Evolutionary conservation across 1,284 basidiomycete species (phyloP), one percentile per base, ranked within the genome.

Genomic region (Entoloma clypeatum): DNA sequence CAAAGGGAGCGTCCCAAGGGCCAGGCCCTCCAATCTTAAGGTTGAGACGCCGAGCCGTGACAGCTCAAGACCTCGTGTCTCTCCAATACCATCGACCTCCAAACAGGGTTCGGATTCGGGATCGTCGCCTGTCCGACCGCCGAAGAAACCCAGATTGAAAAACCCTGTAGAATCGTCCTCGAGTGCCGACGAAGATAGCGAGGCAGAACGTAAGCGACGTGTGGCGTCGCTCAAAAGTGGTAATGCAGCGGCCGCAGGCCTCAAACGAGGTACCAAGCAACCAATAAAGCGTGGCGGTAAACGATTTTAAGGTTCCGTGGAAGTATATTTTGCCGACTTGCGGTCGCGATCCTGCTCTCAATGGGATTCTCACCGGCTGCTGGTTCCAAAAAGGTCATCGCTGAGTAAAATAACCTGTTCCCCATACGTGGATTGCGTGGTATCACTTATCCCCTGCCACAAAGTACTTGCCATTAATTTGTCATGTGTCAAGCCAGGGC

Each of bases 241-340:
- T 34, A 47, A 51, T 39, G 56, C 53, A 22, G 49, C 56, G n/a
- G n/a, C n/a, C 44, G 54, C 50, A 14, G 51, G 57, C 16, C 58
- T 56, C 41, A 65, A 69, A 45, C 67, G 77, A 41, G 79, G 79
- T 17, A 68, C 79, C 33, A 74, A 77, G 51, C 85, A 87, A 51
- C 85, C 84, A 5, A 65, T 87, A 44, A 86, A 80, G 61, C 74
- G 85, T 51, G 80, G 80, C 26, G 81, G 76, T 17, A 82, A 75
- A 57, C 72, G 79, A 45, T 87, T 87, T 64, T 86, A 64, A 37
- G 13, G 1, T 17, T 27, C n/a, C 9, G 13, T 24, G 22, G 16
- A 5, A 22, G 27, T 7, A 19, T 26, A 14, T 29, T 27, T 28
- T 42, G 8, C 25, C 35, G 5, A 9, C 14, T 4, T 28, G 26